These are phyloP conservation scores for Dittrichia graveolens DNA, from an alignment of 129 eudicot species.

Conservation along the genomic window DNA sequence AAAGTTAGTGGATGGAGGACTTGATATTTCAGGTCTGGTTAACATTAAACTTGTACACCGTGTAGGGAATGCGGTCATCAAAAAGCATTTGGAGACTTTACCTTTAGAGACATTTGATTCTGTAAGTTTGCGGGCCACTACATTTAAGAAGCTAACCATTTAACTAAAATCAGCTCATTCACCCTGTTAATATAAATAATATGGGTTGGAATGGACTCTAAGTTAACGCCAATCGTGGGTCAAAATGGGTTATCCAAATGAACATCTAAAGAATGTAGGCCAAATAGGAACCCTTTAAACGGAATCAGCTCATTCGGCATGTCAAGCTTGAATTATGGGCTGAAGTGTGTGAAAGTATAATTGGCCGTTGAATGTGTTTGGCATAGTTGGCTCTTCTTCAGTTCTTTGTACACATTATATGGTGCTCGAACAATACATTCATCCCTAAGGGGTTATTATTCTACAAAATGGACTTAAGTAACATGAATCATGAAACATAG, in stretches of 20 bases:
- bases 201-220: not conserved
- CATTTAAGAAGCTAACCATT: not conserved
- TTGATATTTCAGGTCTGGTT: conserved; percentile 73
- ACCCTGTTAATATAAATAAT: not conserved
- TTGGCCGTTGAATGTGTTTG: no score
- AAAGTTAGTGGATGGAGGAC: conserved; percentile 92
- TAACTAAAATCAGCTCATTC: not conserved
- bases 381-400: no score
- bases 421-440: no score
- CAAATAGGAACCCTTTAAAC: not conserved
- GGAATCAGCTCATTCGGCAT: no score
- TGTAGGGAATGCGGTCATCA: conserved; percentile 92
- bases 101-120: conserved; percentile 98
- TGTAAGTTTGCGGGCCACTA: conserved; percentile 52
- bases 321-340: no score
- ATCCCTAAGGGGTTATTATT: no score
- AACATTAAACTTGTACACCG: conserved; percentile 90
- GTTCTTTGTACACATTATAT: no score
- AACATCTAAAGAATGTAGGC: not conserved
- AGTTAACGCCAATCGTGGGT: not conserved
- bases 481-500: no score
- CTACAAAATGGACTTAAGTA: no score
- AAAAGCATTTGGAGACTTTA: conserved; percentile 78
- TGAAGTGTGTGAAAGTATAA: no score
- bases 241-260: not conserved